Evolutionary conservation across 202 grass and related monocot species (phyloP).

Genomic region (Zoysia matrella): DNA sequence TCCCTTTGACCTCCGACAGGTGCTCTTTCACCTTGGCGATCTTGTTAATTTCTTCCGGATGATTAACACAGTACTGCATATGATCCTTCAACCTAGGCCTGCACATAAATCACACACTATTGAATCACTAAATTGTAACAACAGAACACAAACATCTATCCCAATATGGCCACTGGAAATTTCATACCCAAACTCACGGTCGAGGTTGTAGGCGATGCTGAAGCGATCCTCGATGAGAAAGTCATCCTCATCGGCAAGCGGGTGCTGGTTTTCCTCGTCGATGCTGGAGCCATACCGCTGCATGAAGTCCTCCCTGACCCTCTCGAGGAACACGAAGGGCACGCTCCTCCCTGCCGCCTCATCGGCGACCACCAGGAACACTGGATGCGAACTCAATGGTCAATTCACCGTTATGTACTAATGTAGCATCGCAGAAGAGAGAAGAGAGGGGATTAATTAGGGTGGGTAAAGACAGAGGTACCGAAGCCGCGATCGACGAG

Average conservation of each 20-base stretch:
- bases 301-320: constrained; percentile 94
- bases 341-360: constrained; percentile 79
- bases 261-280: constrained; percentile 64
- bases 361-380: constrained; percentile 90
- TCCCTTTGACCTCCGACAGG: constrained; percentile 86
- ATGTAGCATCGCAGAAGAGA: neutral
- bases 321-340: constrained; percentile 93
- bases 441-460: too few relatives aligned
- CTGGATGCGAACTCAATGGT: constrained; percentile 31
- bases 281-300: constrained; percentile 82
- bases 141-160: neutral
- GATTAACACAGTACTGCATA: constrained; percentile 92
- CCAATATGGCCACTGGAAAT: too few relatives aligned
- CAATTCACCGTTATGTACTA: neutral
- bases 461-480: constrained; percentile 15
- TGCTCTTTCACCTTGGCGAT: constrained; percentile 93
- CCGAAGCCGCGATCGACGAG: constrained; percentile 66
- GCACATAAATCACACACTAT: neutral
- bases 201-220: constrained; percentile 54
- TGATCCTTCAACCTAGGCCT: constrained; percentile 88
- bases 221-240: constrained; percentile 74
- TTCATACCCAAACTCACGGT: constrained; percentile 85
- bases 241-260: constrained; percentile 88
- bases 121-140: neutral
- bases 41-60: constrained; percentile 98